Evolutionary conservation across 2,329 filamentous ascomycete genomes (phyloP), one percentile per base, ranked within the genome.

Genomic region (Ceratocystis smalleyi): DNA sequence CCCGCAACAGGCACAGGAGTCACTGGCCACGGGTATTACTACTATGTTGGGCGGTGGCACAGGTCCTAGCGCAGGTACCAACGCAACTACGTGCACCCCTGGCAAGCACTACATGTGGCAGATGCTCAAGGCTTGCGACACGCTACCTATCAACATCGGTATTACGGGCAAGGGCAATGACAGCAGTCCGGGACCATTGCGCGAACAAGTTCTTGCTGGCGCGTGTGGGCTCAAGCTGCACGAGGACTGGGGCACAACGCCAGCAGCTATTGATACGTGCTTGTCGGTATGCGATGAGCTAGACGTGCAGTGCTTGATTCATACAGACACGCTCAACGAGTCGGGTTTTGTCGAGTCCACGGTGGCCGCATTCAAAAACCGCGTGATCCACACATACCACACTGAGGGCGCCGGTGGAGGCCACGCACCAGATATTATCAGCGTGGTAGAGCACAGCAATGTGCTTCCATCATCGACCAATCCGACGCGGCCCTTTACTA

Each of bases 131-230:
- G 91, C 91, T 6, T 85, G 83, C 70, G 92, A 97, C 72, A 73
- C 75, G 3, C 76, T 96, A 15, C 92, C 92, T 0, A 74, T 97
- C 68, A 97, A 97, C 73, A 78, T 92, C 64, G 92, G 91, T 45
- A 88, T 97, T 71, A 96, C 91, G 0, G 90, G 88, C 51, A 97
- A 97, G 77, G 92, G 92, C 67, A 96, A 95, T 71, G 92, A 97
- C 73, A 85, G 85, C 69, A 82, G 82, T 10, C 80, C 83, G 0
- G 73, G 74, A 1, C 88, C 87, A 8, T 80, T 97, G 1, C 82
- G 84, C 60, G 89, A 96, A 69, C 90, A 96, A 75, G 81, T 89
- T 65, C 76, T 82, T 64, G 92, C 92, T 0, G 92, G 92, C 8
- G 91, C 87, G 0, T 92, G 89, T 69, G 92, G 92, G 6, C 81